A percentile compares a stretch with the other conserved stretches of the same genome.
These are phyloP conservation scores for Austroboletus niveus DNA, from an alignment of 1,284 basidiomycete species.

Conservation along the genomic window DNA sequence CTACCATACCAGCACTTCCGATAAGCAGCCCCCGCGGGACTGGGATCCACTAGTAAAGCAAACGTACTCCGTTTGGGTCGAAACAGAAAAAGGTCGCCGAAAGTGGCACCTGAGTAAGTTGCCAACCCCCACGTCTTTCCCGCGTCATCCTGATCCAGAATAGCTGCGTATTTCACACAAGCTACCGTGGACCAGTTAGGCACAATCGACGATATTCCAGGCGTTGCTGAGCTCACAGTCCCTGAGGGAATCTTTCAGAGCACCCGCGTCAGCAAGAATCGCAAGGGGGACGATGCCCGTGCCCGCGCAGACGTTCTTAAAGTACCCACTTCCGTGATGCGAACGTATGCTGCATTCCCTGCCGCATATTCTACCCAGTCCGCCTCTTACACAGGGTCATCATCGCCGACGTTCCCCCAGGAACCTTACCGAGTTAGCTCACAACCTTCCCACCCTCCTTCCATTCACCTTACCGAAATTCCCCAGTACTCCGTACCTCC, in stretches of 20 bases:
- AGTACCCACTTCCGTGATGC: slow-evolving; percentile 31
- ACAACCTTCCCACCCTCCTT: slow-evolving; percentile 21
- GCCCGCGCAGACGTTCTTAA: slow-evolving; percentile 28
- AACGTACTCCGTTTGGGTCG: slow-evolving; percentile 73
- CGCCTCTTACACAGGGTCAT: slow-evolving; percentile 29
- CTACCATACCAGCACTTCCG: slow-evolving; percentile 28
- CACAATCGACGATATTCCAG: slow-evolving; percentile 61
- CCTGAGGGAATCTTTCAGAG: slow-evolving; percentile 64
- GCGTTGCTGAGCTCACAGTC: slow-evolving; percentile 51
- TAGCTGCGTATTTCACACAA: slow-evolving; percentile 79
- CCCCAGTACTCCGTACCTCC: slow-evolving; percentile 30
- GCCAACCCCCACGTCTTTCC: slow-evolving; percentile 13
- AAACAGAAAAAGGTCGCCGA: slow-evolving; percentile 57
- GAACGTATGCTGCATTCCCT: slow-evolving; percentile 60
- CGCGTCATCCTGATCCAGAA: slow-evolving; percentile 13
- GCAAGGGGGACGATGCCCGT: slow-evolving; percentile 32
- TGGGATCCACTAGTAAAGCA: slow-evolving; percentile 77
- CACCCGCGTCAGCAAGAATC: slow-evolving; percentile 53
- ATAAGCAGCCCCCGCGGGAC: slow-evolving; percentile 52
- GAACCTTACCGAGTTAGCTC: slow-evolving; percentile 23
- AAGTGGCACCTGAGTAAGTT: slow-evolving; percentile 77
- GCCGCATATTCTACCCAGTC: slow-evolving; percentile 35
- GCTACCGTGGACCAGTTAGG: slow-evolving; percentile 61
- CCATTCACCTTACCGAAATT: slow-evolving; percentile 24
- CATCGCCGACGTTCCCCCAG: slow-evolving; percentile 22